A percentile compares a stretch with the other conserved stretches of the same genome.
Conservation (phyloP, 306 rosid genomes). For the Purshia tridentata region DNA sequence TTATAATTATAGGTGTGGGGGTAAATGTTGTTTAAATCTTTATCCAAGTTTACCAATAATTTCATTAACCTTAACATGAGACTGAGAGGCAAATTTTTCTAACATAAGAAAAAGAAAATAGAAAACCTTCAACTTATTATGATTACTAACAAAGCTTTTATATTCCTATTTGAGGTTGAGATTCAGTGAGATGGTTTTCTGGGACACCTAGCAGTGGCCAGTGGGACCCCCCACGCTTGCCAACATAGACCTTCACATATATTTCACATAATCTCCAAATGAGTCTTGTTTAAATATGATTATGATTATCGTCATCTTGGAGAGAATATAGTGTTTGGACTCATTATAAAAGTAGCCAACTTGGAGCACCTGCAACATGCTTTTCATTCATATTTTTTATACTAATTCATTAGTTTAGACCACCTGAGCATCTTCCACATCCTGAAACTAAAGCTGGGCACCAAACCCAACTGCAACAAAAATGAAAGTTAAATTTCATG, state of each 20-base stretch:
- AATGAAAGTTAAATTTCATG: neutral
- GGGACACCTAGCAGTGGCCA: slow-evolving; percentile 11
- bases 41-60: too few species aligned
- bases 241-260: slow-evolving; percentile 12
- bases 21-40: too few species aligned
- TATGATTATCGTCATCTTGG: slow-evolving; percentile 12
- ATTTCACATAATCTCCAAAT: slow-evolving; percentile 13
- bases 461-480: neutral
- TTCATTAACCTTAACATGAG: too few species aligned
- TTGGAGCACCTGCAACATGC: slow-evolving; percentile 10
- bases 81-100: neutral
- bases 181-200: slow-evolving; percentile 5
- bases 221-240: slow-evolving; percentile 26
- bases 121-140: neutral
- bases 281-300: slow-evolving; percentile 15
- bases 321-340: slow-evolving; percentile 35
- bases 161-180: neutral
- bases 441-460: neutral
- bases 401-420: slow-evolving; percentile 30
- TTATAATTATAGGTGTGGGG: too few species aligned
- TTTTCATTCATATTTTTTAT: slow-evolving; percentile 13
- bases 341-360: slow-evolving; percentile 29
- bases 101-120: neutral
- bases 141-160: neutral
- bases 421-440: neutral